These are phyloP conservation scores for Emmonsiellopsis sp. DNA, from an alignment of 2,329 filamentous ascomycete genomes.

Conservation along the genomic window DNA sequence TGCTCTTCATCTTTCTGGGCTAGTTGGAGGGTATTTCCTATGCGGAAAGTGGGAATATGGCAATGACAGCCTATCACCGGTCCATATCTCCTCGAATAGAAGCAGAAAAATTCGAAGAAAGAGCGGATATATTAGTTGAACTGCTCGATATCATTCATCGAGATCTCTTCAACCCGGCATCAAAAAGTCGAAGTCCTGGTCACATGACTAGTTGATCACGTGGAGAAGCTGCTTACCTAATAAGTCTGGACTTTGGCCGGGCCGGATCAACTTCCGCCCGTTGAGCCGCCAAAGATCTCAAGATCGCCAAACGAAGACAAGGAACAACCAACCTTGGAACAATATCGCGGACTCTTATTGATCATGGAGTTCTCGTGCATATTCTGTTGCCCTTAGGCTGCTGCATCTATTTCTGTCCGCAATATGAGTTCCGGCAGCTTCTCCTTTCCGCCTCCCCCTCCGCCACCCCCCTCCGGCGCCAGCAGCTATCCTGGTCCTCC, in stretches of 20 bases:
- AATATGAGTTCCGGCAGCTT: conserved; percentile 35
- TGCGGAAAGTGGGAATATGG: background rate
- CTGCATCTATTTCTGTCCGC: background rate
- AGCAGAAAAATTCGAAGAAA: too few relatives aligned
- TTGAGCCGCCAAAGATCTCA: background rate
- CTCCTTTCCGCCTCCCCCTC: conserved; percentile 39
- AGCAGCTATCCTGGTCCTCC: conserved; percentile 13
- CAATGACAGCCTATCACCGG: background rate
- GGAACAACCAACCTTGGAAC: background rate
- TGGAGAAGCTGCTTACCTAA: background rate
- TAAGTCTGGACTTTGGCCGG: background rate
- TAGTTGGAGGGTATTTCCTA: background rate
- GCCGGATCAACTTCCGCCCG: background rate
- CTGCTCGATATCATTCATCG: too few relatives aligned
- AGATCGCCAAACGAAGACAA: background rate
- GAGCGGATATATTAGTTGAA: too few relatives aligned
- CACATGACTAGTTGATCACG: background rate
- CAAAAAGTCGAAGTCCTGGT: background rate
- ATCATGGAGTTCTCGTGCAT: background rate
- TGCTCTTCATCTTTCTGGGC: background rate
- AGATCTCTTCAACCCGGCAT: background rate
- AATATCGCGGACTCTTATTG: too few relatives aligned
- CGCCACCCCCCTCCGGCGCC: conserved; percentile 27
- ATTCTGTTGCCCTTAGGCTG: background rate
- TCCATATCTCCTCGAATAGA: too few relatives aligned